A percentile compares a stretch with the other conserved stretches of the same genome.
phyloP scores from a whole-genome alignment of 768 basidiomycete species.

The Suillus bovinus region DNA sequence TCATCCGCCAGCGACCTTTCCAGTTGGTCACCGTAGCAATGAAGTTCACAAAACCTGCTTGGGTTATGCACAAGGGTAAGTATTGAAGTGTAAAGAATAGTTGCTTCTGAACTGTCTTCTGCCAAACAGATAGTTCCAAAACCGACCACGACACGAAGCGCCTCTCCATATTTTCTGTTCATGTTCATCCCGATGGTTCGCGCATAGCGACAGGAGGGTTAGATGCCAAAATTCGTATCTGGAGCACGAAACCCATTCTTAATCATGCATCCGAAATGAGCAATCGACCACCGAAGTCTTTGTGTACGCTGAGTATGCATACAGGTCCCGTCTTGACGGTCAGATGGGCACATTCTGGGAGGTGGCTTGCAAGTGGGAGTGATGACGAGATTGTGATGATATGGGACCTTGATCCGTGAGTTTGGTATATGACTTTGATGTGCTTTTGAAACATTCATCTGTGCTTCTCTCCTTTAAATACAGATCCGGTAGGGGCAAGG shows the following conservation, averaged over 20 bases:
- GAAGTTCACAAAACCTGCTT: constrained; percentile 88
- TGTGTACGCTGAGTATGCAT: constrained; percentile 92
- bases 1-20: neutral
- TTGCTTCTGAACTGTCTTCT: neutral
- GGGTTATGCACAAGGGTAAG: constrained; percentile 78
- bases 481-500: constrained; percentile 79
- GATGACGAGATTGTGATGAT: constrained; percentile 96
- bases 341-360: constrained; percentile 91
- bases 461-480: constrained; percentile 9
- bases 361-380: constrained; percentile 94
- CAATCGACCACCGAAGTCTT: constrained; percentile 76
- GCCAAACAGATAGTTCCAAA: constrained; percentile 45
- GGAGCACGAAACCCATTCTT: constrained; percentile 96
- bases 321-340: constrained; percentile 91
- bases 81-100: neutral
- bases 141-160: constrained; percentile 61
- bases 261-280: constrained; percentile 65
- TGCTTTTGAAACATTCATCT: constrained; percentile 9
- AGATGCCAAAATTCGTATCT: constrained; percentile 95
- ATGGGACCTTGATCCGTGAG: constrained; percentile 96
- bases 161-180: constrained; percentile 87
- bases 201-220: constrained; percentile 97
- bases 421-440: constrained; percentile 6
- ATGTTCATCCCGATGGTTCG: constrained; percentile 94
- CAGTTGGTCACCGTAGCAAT: constrained; percentile 40